Base-by-base conservation (phyloP, 352 stramenopile species). In the Phytophthora hibernalis region DNA sequence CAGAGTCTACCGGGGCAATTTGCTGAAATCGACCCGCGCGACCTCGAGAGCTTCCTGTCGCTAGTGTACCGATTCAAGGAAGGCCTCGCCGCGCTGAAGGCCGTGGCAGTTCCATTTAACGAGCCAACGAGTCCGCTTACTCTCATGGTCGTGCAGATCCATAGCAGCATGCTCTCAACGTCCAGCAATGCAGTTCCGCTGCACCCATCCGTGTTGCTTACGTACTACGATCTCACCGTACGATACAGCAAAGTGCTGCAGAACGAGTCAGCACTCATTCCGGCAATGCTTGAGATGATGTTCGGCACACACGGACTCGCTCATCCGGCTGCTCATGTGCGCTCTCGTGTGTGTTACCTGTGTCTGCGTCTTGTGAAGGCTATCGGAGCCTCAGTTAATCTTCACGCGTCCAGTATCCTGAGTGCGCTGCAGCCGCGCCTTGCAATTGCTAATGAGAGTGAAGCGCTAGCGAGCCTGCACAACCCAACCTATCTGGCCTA, bases 51-150 rank as follows among this genome's bases (percentile, higher is more conserved):
- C n/a, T 95, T 87, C 38, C 50, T 96, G 64, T 89, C 81, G 20
- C 72, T 96, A 8, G 77, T 96, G 43, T 84, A 95, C 43, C 77
- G 80, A 24, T 96, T 95, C 65, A 93, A 91, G 57, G 89, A 96
- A 77, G 89, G 89, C 3, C 67, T 94, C 26, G 72, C 85, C 1
- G 69, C 82, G 7, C 65, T 86, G 20, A 93, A 94, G 51, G 67
- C 68, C 15, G 79, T 80, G 35, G 86, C 84, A 16, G 26, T 68
- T 49, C 78, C 73, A 18, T 90, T 89, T 53, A 77, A 93, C 50
- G 79, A 89, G 20, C 74, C 81, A 5, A 82, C 82, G 38, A 89
- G 85, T 30, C 73, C 80, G n/a, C 75, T 96, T 31, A 79, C 85
- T 2, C 69, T 76, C 5, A 89, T 95, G 70, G 73, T 89, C 20